Evolutionary conservation across 140 eudicot genomes (phyloP), one percentile per base, ranked within the genome.

Genomic region (Bidens hawaiensis): DNA sequence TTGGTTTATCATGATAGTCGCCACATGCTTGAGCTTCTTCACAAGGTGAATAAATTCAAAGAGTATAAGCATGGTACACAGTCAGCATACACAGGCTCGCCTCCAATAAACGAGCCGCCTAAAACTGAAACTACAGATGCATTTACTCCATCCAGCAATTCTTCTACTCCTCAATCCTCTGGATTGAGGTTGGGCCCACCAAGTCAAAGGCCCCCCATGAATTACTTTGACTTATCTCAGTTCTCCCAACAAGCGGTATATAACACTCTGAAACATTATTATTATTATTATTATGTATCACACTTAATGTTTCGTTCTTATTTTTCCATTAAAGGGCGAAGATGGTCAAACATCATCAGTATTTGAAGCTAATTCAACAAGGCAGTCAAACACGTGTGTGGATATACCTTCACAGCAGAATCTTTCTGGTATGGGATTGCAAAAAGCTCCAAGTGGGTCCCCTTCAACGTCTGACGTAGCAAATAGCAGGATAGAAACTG

Each of bases 1-100:
- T 59, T 65, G 73, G 56, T 72, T 63, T 54, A 21, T 60, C 56
- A 10, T 78, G 64, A 64, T 75, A 86, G 94, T 67, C 80, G 82
- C 34, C 61, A 72, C 59, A 81, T 81, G 93, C 75, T 81, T 65
- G 86, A 81, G 79, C 87, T 80, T 62, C 81, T 78, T 67, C 76
- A 78, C 81, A 89, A 78, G 81, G 86, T 82, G 33, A 83, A 82
- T 63, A 68, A 69, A 19, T 62, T 69, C 65, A 62, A 41, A 68
- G 80, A 79, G 11, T 74, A 75, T 54, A 58, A 40, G 25, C 72
- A 64, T 61, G 81, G 65, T 25, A 63, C 55, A 36, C 82, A 47
- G 21, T 54, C 80, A 33, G 73, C 76, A 68, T 73, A 72, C 21
- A 65, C 56, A 30, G 78, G 48, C 57, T 73, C 83, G 67, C 56